Evolutionary conservation across 129 eudicot genomes (phyloP).

Genomic region (Gnaphalium uliginosum): DNA sequence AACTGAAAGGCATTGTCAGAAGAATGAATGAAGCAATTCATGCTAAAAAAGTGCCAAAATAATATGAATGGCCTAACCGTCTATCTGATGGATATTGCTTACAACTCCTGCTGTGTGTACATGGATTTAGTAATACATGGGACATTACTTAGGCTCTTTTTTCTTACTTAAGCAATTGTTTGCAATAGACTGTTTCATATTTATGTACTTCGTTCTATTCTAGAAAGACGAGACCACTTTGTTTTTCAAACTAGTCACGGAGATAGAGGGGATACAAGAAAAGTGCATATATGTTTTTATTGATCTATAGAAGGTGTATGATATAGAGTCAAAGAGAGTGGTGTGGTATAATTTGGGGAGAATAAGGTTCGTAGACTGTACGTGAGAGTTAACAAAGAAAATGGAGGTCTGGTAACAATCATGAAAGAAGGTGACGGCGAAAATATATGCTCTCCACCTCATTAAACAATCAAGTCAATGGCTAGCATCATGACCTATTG

Average conservation of each 20-base stretch:
- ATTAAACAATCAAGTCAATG: neutral
- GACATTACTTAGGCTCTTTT: neutral
- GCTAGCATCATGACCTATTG: neutral
- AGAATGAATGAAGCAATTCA: conserved; percentile 1
- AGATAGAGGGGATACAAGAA: neutral
- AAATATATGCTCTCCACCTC: neutral
- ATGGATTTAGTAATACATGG: neutral
- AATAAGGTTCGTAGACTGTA: neutral
- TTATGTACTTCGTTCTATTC: neutral
- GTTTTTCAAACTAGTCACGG: neutral
- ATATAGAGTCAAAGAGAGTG: neutral
- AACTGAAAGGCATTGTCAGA: conserved; percentile 7
- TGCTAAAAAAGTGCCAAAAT: neutral
- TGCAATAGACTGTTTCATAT: neutral
- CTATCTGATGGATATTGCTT: neutral
- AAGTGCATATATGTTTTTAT: neutral
- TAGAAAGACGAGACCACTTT: neutral
- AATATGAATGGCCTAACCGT: neutral
- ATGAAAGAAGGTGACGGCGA: neutral
- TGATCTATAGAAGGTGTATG: neutral
- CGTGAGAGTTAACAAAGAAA: neutral
- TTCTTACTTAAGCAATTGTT: neutral
- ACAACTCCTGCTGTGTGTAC: neutral
- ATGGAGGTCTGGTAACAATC: neutral
- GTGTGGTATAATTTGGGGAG: neutral